These are phyloP conservation scores for Aspergillus japonicus DNA, from an alignment of 2,329 filamentous ascomycete species.

Conservation along the genomic window DNA sequence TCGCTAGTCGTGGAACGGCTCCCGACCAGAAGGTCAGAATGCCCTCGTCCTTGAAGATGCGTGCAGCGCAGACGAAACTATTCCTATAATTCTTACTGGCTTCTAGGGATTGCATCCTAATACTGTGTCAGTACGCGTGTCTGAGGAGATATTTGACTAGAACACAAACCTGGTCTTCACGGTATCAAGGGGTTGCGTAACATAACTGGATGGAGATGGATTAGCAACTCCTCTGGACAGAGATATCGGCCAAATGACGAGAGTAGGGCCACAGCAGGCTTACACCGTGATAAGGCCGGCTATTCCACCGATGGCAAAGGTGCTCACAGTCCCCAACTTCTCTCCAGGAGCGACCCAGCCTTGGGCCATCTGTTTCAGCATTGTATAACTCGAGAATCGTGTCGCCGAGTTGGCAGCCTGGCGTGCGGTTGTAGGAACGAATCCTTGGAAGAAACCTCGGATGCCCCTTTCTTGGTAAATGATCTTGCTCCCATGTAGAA, in stretches of 20 bases:
- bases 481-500: conserved; percentile 83
- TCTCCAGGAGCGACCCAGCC: conserved; percentile 91
- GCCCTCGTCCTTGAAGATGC: conserved; percentile 87
- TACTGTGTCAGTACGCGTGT: conserved; percentile 14
- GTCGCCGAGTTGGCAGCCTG: conserved; percentile 94
- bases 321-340: conserved; percentile 83
- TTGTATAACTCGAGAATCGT: conserved; percentile 87
- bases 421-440: conserved; percentile 88
- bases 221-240: conserved; percentile 7
- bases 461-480: conserved; percentile 87
- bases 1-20: conserved; percentile 77
- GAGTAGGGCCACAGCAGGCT: neutral
- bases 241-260: neutral
- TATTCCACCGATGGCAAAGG: conserved; percentile 85
- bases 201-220: conserved; percentile 39
- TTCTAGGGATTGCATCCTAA: conserved; percentile 91
- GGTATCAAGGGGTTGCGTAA: conserved; percentile 75
- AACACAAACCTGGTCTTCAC: conserved; percentile 71
- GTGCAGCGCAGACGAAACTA: conserved; percentile 75
- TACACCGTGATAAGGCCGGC: conserved; percentile 89
- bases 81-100: conserved; percentile 79
- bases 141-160: neutral
- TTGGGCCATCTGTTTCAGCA: conserved; percentile 84
- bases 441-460: conserved; percentile 93
- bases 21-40: conserved; percentile 91